Evolutionary conservation across 2,329 filamentous ascomycete species (phyloP).

Genomic region (Exophiala alcalophila): DNA sequence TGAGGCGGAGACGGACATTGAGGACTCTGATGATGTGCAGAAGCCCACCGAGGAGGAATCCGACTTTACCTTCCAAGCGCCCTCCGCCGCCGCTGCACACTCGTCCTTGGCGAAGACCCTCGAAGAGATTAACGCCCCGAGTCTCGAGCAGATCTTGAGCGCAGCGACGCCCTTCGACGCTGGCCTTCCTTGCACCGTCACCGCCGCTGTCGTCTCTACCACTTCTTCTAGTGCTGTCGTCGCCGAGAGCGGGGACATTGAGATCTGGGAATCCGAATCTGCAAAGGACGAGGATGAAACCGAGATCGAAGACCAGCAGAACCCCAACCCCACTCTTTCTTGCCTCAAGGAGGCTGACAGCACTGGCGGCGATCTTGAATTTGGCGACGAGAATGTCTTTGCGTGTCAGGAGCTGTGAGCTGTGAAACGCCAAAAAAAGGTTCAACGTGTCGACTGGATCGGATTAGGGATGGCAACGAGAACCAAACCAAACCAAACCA

Average conservation of each 20-base stretch:
- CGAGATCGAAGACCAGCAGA: slow-evolving; percentile 6
- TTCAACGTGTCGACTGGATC: no score
- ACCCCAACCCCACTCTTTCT: neutral
- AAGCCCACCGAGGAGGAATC: slow-evolving; percentile 3
- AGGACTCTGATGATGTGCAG: slow-evolving; percentile 38
- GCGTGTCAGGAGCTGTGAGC: slow-evolving; percentile 25
- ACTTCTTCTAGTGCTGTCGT: neutral
- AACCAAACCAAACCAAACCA: no score
- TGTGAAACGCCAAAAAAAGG: no score
- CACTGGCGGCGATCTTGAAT: slow-evolving; percentile 4
- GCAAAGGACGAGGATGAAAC: slow-evolving; percentile 52
- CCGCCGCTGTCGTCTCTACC: neutral
- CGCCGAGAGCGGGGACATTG: slow-evolving; percentile 40
- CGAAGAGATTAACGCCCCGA: slow-evolving; percentile 18
- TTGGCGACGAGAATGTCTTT: slow-evolving; percentile 25
- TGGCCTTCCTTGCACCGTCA: neutral
- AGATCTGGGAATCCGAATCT: slow-evolving; percentile 69
- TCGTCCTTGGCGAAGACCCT: slow-evolving; percentile 15
- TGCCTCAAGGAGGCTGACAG: no score
- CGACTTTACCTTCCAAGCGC: slow-evolving; percentile 22
- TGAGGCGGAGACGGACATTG: slow-evolving; percentile 24
- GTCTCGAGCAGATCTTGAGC: slow-evolving; percentile 18
- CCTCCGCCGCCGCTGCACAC: slow-evolving; percentile 1
- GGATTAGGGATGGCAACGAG: no score
- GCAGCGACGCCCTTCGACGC: slow-evolving; percentile 4